A percentile compares a stretch with the other conserved stretches of the same genome.
Conservation (phyloP, 345 rosid genomes). For the Abelmoschus esculentus region DNA sequence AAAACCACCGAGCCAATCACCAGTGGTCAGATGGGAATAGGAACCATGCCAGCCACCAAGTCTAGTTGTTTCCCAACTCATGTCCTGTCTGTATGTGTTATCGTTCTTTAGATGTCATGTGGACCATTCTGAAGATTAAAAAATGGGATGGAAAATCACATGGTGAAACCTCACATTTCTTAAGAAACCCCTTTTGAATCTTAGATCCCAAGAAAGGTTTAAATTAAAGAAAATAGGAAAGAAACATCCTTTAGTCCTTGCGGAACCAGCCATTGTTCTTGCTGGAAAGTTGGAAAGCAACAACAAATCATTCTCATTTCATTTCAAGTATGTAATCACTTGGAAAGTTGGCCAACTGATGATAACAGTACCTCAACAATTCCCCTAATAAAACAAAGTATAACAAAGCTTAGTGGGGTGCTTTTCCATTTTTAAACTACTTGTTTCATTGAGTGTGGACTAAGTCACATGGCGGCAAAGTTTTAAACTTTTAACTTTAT, state of each 20-base stretch:
- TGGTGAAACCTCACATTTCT: neutral
- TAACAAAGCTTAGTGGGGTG: constrained; percentile 18
- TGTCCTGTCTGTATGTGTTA: neutral
- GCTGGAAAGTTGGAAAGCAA: constrained; percentile 14
- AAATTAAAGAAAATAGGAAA: neutral
- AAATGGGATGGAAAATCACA: neutral
- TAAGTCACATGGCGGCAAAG: constrained; percentile 21
- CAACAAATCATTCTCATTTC: constrained; percentile 11
- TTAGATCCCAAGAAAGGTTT: neutral
- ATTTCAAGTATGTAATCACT: constrained; percentile 14
- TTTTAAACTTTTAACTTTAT: neutral
- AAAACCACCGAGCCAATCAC: too few species aligned
- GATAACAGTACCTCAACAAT: too few species aligned
- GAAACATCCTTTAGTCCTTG: neutral
- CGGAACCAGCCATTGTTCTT: neutral
- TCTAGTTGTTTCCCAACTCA: too few species aligned
- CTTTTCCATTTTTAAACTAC: constrained; percentile 21
- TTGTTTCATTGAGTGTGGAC: constrained; percentile 15
- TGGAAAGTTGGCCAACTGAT: constrained; percentile 17
- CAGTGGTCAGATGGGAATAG: too few species aligned
- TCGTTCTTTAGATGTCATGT: neutral
- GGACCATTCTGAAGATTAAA: neutral
- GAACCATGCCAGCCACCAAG: too few species aligned
- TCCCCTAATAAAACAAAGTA: too few species aligned
- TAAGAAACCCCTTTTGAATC: neutral